These are phyloP conservation scores for Tricholoma matsutake DNA, from an alignment of 768 basidiomycete species.

Conservation along the genomic window DNA sequence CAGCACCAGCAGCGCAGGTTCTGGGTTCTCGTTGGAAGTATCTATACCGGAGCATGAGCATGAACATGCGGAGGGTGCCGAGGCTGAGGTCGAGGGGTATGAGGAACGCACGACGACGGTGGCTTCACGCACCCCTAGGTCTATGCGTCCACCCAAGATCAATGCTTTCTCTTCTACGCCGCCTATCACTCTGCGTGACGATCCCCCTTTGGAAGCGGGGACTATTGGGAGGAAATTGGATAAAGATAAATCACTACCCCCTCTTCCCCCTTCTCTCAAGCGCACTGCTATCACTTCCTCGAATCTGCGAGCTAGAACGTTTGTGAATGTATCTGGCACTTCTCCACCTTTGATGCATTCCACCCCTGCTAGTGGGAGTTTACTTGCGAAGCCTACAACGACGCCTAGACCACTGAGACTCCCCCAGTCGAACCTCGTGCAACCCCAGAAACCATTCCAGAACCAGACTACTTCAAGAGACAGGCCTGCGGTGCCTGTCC, in stretches of 20 bases:
- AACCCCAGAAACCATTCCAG: slow-evolving; percentile 22
- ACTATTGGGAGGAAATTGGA: slow-evolving; percentile 15
- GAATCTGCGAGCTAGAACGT: background rate
- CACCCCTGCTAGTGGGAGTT: background rate
- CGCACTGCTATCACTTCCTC: slow-evolving; percentile 3
- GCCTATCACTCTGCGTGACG: slow-evolving; percentile 33
- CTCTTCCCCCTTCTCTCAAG: slow-evolving; percentile 22
- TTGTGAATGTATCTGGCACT: background rate
- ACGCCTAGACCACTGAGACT: slow-evolving; percentile 14
- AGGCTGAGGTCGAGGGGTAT: background rate
- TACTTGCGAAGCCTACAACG: background rate
- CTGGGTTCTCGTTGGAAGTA: slow-evolving; percentile 23
- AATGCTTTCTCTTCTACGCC: slow-evolving; percentile 19
- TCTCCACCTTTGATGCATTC: background rate
- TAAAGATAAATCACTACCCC: slow-evolving; percentile 38
- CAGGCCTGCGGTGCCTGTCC: slow-evolving; percentile 33
- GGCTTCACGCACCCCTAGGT: background rate
- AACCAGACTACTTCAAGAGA: slow-evolving; percentile 21
- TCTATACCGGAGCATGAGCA: slow-evolving; percentile 12
- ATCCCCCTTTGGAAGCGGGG: slow-evolving; percentile 3
- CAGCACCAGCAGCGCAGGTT: slow-evolving; percentile 31
- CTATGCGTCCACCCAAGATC: background rate
- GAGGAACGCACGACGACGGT: slow-evolving; percentile 10
- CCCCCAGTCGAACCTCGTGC: slow-evolving; percentile 11
- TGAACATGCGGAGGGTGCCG: slow-evolving; percentile 5